Conservation (phyloP, 148 eudicot species). For the Nyssa sinensis region DNA sequence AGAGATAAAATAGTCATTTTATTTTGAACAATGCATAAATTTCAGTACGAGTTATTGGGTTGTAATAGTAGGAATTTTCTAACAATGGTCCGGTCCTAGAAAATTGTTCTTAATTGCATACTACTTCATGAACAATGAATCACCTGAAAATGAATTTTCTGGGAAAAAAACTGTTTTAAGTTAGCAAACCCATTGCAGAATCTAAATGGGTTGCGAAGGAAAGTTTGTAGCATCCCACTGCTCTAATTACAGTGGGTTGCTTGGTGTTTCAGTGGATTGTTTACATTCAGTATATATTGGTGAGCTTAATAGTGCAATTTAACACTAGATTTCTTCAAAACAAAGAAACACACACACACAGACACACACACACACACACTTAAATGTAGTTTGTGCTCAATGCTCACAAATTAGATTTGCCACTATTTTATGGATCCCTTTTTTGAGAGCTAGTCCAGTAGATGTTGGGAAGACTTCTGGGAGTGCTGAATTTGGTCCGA, state of each 20-base stretch:
- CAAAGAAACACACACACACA: too few species aligned
- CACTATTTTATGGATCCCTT: neutral
- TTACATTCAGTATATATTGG: neutral
- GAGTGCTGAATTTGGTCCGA: too few species aligned
- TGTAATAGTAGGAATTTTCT: neutral
- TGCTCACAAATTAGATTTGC: neutral
- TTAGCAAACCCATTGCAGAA: too few species aligned
- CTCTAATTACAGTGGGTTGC: neutral
- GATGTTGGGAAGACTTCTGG: neutral
- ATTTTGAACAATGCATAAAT: neutral
- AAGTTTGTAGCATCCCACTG: too few species aligned
- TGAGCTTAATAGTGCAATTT: too few species aligned
- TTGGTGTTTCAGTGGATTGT: neutral
- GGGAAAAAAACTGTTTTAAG: too few species aligned
- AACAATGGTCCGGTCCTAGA: neutral
- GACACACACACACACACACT: too few species aligned
- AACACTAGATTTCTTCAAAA: too few species aligned
- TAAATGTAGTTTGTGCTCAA: neutral
- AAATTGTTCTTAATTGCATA: neutral
- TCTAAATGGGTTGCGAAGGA: too few species aligned
- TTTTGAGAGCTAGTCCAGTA: neutral
- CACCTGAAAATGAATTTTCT: too few species aligned
- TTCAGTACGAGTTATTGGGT: neutral
- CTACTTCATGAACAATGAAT: too few species aligned
- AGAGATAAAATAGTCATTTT: neutral